Evolutionary conservation across 352 stramenopile genomes (phyloP), one percentile per base, ranked within the genome.

Genomic region (Phytophthora uliginosa): DNA sequence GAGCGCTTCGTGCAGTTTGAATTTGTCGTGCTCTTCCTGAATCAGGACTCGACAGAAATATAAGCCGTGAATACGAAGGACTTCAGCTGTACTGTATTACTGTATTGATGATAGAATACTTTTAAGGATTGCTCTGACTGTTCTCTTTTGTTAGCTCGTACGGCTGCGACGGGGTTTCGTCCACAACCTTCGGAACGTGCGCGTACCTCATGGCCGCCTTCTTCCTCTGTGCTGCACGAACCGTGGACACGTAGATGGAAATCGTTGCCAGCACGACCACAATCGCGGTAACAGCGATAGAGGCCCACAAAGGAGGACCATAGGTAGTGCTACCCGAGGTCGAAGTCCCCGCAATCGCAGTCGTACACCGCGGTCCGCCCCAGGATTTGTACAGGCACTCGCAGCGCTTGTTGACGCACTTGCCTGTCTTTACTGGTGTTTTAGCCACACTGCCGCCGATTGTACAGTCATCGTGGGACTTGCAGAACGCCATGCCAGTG

Each of bases 381-480:
- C 88, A 97, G 22, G 90, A 75, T 13, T 64, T 58, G 22, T 76
- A 76, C 31, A 66, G 31, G 34, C 86, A 92, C 52, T 74, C 24
- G 38, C 86, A 94, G 8, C 83, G 82, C 7, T 73, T 69, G 4
- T 84, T 81, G 0, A 82, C 59, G 22, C 84, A 92, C 7, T 65
- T 82, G 4, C 83, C 79, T 0, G 85, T 90, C 20, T 73, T 72
- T 38, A 81, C 20, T 3, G 45, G 13, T 8, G 64, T 74, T 13
- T 62, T 71, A n/a, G 59, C 75, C 51, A 63, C 42, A 9, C 31
- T 63, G 18, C 67, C 71, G 0, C 74, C 80, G 18, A 91, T 72
- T 0, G 80, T 87, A 42, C 85, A 93, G 62, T 93, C 82, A 45
- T 83, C 77, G 53, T 91, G 48, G 0, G 26, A 70, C 2, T 34